phyloP scores from a whole-genome alignment of 257 asterid genomes.

The Rauvolfia tetraphylla region DNA sequence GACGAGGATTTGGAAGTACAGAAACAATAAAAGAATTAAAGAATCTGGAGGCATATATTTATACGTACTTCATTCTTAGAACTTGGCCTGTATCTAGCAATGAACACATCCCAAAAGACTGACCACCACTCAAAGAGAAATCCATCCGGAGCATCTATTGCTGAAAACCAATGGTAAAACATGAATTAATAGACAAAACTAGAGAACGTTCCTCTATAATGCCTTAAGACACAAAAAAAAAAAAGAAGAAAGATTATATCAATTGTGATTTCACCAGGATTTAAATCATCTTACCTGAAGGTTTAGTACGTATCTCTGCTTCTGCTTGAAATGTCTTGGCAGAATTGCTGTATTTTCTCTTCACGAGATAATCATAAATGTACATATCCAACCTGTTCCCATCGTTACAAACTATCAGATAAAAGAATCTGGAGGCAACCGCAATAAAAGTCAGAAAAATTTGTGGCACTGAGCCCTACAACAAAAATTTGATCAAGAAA shows the following conservation, averaged over 20 bases:
- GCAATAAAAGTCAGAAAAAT: not conserved
- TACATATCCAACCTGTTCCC: constrained; percentile 31
- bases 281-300: constrained; percentile 19
- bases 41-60: not conserved
- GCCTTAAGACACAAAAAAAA: not conserved
- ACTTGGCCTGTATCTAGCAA: constrained; percentile 20
- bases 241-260: not conserved
- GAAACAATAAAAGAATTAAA: not conserved
- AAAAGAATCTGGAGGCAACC: not conserved
- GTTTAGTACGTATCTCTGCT: constrained; percentile 21
- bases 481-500: no score
- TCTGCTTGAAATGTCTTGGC: constrained; percentile 26
- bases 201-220: not conserved
- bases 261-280: not conserved
- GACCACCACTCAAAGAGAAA: constrained; percentile 56
- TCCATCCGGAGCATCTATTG: constrained; percentile 31
- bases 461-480: not conserved
- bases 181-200: not conserved
- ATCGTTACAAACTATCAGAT: not conserved
- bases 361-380: constrained; percentile 27
- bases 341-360: constrained; percentile 23
- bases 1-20: not conserved
- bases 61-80: constrained; percentile 18
- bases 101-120: constrained; percentile 39
- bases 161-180: constrained; percentile 15